Evolutionary conservation across 768 basidiomycete species (phyloP).

Genomic region (Mycena albidolilacea): DNA sequence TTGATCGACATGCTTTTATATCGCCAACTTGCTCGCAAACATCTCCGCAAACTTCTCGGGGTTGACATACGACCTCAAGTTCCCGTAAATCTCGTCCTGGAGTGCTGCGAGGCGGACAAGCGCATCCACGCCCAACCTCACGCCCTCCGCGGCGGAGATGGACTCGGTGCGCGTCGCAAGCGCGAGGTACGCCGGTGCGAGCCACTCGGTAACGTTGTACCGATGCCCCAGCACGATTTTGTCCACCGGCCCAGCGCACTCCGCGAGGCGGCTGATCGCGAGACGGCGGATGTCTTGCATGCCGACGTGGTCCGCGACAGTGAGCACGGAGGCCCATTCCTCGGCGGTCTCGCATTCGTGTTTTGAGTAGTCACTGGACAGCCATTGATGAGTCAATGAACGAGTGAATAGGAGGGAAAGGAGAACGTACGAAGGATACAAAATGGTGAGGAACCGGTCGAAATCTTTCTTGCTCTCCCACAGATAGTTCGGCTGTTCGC

Average conservation of each 20-base stretch:
- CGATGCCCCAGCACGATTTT: conserved; percentile 50
- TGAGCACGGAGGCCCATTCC: conserved; percentile 56
- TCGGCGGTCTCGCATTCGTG: conserved; percentile 50
- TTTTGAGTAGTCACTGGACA: conserved; percentile 46
- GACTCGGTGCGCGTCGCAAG: conserved; percentile 49
- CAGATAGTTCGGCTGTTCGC: conserved; percentile 41
- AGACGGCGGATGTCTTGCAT: conserved; percentile 49
- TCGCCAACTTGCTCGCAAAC: conserved; percentile 31
- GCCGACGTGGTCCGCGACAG: conserved; percentile 48
- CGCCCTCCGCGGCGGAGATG: conserved; percentile 46
- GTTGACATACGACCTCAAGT: conserved; percentile 34
- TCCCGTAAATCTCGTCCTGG: conserved; percentile 45
- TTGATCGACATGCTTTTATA: conserved; percentile 12
- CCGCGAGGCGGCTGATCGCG: conserved; percentile 49
- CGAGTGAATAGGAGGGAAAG: neutral
- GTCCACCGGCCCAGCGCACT: conserved; percentile 47
- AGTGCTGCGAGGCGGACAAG: conserved; percentile 51
- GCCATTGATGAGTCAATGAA: neutral
- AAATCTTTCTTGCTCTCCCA: conserved; percentile 58
- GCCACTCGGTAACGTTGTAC: conserved; percentile 51
- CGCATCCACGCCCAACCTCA: conserved; percentile 49
- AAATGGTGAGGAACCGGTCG: conserved; percentile 50
- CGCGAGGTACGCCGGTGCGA: conserved; percentile 53
- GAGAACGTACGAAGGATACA: conserved; percentile 52
- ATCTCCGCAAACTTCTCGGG: conserved; percentile 31